Evolutionary conservation across 106 monocot genomes (phyloP).

Genomic region (Allium cepa): DNA sequence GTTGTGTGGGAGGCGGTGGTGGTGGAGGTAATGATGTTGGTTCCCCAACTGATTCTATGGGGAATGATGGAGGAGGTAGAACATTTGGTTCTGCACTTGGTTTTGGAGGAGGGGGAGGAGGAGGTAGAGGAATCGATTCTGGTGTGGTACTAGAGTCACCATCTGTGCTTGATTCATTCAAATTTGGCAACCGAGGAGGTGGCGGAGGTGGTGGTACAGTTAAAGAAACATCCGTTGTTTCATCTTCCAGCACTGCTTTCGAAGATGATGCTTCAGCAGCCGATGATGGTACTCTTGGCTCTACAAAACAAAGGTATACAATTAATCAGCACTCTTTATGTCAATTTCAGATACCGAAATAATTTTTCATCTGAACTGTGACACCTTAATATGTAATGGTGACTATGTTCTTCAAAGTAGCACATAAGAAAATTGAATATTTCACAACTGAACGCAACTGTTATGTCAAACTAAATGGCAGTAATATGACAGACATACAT

Average conservation of each 20-base stretch:
- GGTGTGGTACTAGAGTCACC: conserved; percentile 30
- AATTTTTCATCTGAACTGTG: too few species aligned
- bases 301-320: conserved; percentile 23
- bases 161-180: conserved; percentile 23
- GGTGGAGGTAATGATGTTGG: conserved; percentile 35
- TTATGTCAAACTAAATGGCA: too few species aligned
- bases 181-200: conserved; percentile 45
- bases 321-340: too few species aligned
- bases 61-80: conserved; percentile 51
- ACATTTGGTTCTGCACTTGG: conserved; percentile 19
- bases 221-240: conserved; percentile 1
- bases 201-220: conserved; percentile 67
- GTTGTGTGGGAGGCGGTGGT: conserved; percentile 46
- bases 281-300: conserved; percentile 57
- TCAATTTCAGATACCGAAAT: too few species aligned
- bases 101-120: conserved; percentile 54
- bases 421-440: too few species aligned
- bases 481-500: too few species aligned
- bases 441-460: too few species aligned
- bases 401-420: too few species aligned
- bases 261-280: conserved; percentile 53
- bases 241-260: conserved; percentile 51
- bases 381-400: too few species aligned
- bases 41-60: conserved; percentile 23
- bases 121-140: conserved; percentile 50